phyloP scores from a whole-genome alignment of 2,329 filamentous ascomycete species.

The Arthrobotrys conoides region DNA sequence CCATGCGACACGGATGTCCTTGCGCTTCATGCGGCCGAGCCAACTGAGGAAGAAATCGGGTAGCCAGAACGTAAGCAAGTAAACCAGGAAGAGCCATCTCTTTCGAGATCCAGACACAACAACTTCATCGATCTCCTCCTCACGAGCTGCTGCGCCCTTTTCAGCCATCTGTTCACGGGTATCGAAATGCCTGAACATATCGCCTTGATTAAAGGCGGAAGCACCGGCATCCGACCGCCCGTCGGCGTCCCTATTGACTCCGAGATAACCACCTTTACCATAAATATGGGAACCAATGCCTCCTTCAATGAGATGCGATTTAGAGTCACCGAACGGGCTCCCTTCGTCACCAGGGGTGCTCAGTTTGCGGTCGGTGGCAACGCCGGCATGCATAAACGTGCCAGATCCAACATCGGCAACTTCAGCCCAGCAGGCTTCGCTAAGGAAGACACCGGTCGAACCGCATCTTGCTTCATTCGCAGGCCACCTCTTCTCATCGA shows the following conservation, averaged over 20 bases:
- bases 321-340: conserved; percentile 71
- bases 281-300: conserved; percentile 72
- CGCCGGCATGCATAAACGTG: conserved; percentile 69
- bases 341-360: conserved; percentile 72
- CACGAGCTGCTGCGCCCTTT: conserved; percentile 89
- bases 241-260: conserved; percentile 79
- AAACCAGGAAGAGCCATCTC: conserved; percentile 90
- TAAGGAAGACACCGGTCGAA: conserved; percentile 93
- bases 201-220: conserved; percentile 90
- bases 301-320: conserved; percentile 71
- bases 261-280: conserved; percentile 84
- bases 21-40: conserved; percentile 87
- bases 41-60: conserved; percentile 85
- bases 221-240: conserved; percentile 89
- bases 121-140: conserved; percentile 90
- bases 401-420: conserved; percentile 80
- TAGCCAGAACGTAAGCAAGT: conserved; percentile 85
- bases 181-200: conserved; percentile 98
- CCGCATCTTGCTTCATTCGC: conserved; percentile 90
- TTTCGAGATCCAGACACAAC: conserved; percentile 84
- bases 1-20: conserved; percentile 94
- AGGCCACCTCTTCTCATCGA: conserved; percentile 93
- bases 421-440: conserved; percentile 95
- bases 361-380: conserved; percentile 69
- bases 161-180: conserved; percentile 95